Evolutionary conservation across 2,329 filamentous ascomycete genomes (phyloP).

Genomic region (Volutella citrinella): DNA sequence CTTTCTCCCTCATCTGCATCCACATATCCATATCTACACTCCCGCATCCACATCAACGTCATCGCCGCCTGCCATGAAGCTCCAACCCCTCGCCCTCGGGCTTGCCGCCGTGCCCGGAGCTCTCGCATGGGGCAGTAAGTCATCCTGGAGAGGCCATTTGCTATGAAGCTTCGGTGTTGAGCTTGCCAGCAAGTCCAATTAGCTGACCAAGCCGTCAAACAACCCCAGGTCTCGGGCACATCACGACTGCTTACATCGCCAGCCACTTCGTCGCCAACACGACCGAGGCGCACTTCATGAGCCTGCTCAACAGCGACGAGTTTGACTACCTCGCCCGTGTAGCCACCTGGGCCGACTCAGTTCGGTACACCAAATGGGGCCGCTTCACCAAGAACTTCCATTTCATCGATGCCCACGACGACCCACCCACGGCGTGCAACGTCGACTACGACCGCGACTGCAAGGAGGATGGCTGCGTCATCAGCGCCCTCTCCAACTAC

Average conservation of each 20-base stretch:
- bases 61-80: slow-evolving; percentile 28
- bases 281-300: slow-evolving; percentile 56
- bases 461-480: slow-evolving; percentile 58
- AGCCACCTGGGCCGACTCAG: slow-evolving; percentile 65
- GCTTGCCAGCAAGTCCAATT: too few species aligned
- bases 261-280: slow-evolving; percentile 55
- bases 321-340: slow-evolving; percentile 59
- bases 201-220: slow-evolving; percentile 11
- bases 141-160: not conserved
- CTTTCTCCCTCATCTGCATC: too few species aligned
- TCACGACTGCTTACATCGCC: slow-evolving; percentile 63
- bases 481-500: slow-evolving; percentile 59
- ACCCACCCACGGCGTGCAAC: slow-evolving; percentile 54
- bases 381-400: slow-evolving; percentile 61
- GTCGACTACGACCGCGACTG: slow-evolving; percentile 61
- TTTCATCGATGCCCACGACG: slow-evolving; percentile 67
- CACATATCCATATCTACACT: not conserved
- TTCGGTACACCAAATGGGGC: slow-evolving; percentile 62
- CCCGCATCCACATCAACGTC: not conserved
- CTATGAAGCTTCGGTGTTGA: slow-evolving; percentile 2
- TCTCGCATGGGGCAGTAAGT: slow-evolving; percentile 42
- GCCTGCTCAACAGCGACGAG: slow-evolving; percentile 52
- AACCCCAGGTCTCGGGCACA: slow-evolving; percentile 58
- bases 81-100: slow-evolving; percentile 26
- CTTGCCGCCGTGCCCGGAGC: slow-evolving; percentile 33